phyloP scores from a whole-genome alignment of 108 stramenopile species.

The Nitzschia sp. region DNA sequence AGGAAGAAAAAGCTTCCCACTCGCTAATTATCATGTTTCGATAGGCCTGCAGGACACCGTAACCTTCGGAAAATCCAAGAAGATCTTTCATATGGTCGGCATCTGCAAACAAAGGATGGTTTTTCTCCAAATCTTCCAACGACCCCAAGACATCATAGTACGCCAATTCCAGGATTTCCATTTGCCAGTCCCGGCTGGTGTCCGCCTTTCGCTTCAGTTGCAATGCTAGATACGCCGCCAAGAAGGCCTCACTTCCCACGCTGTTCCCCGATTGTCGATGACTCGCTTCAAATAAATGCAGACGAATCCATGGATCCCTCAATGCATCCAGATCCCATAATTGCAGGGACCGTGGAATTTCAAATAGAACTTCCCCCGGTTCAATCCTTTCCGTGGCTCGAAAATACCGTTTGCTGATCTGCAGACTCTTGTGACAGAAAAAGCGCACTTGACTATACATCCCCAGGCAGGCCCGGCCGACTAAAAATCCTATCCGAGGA shows the following conservation, averaged over 20 bases:
- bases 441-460: background rate
- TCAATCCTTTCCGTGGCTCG: constrained; percentile 35
- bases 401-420: constrained; percentile 10
- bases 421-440: constrained; percentile 17
- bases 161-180: constrained; percentile 17
- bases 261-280: constrained; percentile 57
- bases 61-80: constrained; percentile 44
- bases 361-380: constrained; percentile 50
- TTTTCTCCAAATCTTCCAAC: constrained; percentile 41
- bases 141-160: constrained; percentile 49
- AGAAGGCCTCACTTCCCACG: constrained; percentile 65
- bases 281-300: constrained; percentile 54
- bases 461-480: constrained; percentile 18
- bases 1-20: constrained; percentile 54
- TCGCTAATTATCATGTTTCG: constrained; percentile 58
- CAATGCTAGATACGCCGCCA: constrained; percentile 61
- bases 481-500: constrained; percentile 11
- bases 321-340: constrained; percentile 86
- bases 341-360: constrained; percentile 69
- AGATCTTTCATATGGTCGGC: constrained; percentile 34
- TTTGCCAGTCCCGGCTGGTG: background rate
- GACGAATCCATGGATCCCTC: constrained; percentile 54
- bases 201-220: constrained; percentile 11
- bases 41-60: constrained; percentile 46
- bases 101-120: constrained; percentile 54